Evolutionary conservation across 257 asterid species (phyloP).

Genomic region (Marsdenia floribunda): DNA sequence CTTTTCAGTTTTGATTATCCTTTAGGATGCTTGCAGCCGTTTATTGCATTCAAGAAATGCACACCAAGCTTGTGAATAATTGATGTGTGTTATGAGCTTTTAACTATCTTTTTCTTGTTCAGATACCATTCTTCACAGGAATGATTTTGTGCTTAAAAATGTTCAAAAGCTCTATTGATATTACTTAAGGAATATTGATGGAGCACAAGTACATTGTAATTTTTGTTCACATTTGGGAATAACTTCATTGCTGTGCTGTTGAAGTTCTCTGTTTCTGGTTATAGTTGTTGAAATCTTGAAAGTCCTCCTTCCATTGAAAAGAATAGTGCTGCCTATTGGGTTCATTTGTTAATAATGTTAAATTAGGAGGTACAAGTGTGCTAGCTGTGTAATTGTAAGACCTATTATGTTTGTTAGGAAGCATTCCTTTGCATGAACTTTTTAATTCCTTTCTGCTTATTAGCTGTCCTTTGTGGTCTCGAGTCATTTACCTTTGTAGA

Average conservation of each 20-base stretch:
- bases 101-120: neutral
- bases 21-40: neutral
- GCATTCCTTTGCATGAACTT: neutral
- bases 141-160: neutral
- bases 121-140: neutral
- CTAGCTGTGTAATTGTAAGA: neutral
- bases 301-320: neutral
- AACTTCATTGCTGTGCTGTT: neutral
- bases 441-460: neutral
- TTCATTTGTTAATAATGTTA: neutral
- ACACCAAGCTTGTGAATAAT: neutral
- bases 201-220: neutral
- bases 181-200: neutral
- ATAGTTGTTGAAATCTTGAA: neutral
- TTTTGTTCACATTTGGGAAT: constrained; percentile 2
- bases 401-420: neutral
- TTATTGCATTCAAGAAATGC: neutral
- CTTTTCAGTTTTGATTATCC: neutral
- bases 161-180: neutral
- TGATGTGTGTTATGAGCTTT: too few species aligned
- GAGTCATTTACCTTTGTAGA: neutral
- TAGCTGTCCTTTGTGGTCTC: neutral
- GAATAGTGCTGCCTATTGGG: neutral
- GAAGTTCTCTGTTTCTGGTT: neutral
- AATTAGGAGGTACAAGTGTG: neutral